Evolutionary conservation across 176 grass and related monocot genomes (phyloP).

Genomic region (Miscanthus lutarioriparius): DNA sequence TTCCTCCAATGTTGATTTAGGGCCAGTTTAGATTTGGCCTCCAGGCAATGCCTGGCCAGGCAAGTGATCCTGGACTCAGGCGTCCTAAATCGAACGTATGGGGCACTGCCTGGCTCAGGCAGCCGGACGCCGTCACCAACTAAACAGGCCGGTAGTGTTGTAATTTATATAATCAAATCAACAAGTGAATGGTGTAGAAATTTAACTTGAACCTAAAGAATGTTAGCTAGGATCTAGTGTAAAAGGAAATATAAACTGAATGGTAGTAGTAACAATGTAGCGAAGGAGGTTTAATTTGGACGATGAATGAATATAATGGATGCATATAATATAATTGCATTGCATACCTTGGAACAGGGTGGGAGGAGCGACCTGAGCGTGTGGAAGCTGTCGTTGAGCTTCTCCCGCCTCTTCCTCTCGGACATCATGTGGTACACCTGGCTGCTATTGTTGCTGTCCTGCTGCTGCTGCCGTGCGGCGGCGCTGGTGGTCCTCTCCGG

Average conservation of each 20-base stretch:
- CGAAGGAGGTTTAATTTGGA: neutral
- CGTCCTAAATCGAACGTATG: too few species aligned
- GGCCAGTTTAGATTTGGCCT: too few species aligned
- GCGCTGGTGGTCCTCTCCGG: neutral
- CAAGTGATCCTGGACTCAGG: too few species aligned
- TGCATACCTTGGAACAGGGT: conserved; percentile 69
- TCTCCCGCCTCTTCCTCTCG: conserved; percentile 82
- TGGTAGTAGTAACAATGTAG: neutral
- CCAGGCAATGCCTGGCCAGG: too few species aligned
- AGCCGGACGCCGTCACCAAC: too few species aligned
- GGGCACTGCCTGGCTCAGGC: too few species aligned
- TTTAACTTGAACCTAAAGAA: neutral
- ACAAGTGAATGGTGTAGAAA: neutral
- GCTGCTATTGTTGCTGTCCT: conserved; percentile 28
- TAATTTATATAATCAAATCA: neutral
- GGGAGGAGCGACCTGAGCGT: conserved; percentile 70
- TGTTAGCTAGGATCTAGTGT: neutral
- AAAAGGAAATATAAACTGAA: neutral
- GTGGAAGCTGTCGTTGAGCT: conserved; percentile 81
- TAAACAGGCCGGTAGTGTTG: too few species aligned
- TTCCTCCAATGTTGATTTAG: too few species aligned
- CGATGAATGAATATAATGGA: neutral
- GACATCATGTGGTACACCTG: conserved; percentile 89
- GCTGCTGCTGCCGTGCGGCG: neutral
- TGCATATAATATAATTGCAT: too few species aligned